These are phyloP conservation scores for Skeletonema marinoi DNA, from an alignment of 108 stramenopile genomes.

Conservation along the genomic window DNA sequence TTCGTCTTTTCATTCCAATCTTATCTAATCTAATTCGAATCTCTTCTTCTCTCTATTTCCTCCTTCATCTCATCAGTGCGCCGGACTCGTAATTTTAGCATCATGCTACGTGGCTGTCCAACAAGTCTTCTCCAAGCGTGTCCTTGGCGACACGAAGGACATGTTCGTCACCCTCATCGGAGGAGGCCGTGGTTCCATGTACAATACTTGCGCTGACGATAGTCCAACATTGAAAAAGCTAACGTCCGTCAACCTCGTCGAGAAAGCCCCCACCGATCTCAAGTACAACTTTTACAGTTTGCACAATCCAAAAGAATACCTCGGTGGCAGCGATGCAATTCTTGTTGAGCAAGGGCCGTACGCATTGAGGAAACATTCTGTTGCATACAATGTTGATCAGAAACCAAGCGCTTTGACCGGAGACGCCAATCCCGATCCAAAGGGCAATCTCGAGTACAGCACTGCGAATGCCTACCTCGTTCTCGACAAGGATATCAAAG, in stretches of 20 bases:
- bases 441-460: slow-evolving; percentile 50
- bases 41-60: background rate
- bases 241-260: slow-evolving; percentile 45
- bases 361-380: slow-evolving; percentile 42
- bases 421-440: slow-evolving; percentile 32
- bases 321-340: slow-evolving; percentile 45
- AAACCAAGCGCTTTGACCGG: slow-evolving; percentile 32
- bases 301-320: slow-evolving; percentile 53
- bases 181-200: slow-evolving; percentile 44
- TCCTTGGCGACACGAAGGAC: slow-evolving; percentile 6
- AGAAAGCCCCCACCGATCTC: slow-evolving; percentile 41
- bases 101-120: slow-evolving; percentile 32
- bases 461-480: slow-evolving; percentile 54
- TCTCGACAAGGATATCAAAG: slow-evolving; percentile 40
- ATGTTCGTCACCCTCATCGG: slow-evolving; percentile 23
- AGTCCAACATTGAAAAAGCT: slow-evolving; percentile 44
- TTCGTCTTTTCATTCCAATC: too few relatives aligned
- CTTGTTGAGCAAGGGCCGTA: slow-evolving; percentile 56
- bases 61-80: too few relatives aligned
- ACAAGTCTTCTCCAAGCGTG: slow-evolving; percentile 13
- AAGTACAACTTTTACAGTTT: slow-evolving; percentile 53
- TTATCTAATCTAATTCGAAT: too few relatives aligned
- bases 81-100: too few relatives aligned
- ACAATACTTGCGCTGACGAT: slow-evolving; percentile 44
- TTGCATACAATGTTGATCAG: slow-evolving; percentile 43